Evolutionary conservation across 1,139 yeast species (phyloP).

Genomic region (Yamadazyma conglobata): DNA sequence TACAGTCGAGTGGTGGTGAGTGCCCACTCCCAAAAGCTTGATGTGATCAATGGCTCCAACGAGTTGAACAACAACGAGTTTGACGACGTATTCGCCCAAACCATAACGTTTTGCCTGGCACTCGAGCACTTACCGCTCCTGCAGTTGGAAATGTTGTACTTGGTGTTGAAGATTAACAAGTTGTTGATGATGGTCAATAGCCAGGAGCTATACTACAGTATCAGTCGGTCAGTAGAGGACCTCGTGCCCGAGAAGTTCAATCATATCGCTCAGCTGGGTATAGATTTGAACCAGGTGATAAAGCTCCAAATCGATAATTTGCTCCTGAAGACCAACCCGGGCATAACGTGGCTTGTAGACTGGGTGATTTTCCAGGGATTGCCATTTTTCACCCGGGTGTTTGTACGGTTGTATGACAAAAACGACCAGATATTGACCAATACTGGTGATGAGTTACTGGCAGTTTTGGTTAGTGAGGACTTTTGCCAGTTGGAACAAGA

Average conservation of each 20-base stretch:
- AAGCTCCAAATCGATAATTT: slow-evolving; percentile 23
- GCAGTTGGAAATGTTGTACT: slow-evolving; percentile 26
- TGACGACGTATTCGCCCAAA: slow-evolving; percentile 3
- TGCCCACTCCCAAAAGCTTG: slow-evolving; percentile 10
- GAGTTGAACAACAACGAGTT: slow-evolving; percentile 16
- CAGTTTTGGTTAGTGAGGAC: slow-evolving; percentile 22
- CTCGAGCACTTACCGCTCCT: slow-evolving; percentile 10
- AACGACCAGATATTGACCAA: background rate
- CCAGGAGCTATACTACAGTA: slow-evolving; percentile 39
- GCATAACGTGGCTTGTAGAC: slow-evolving; percentile 25
- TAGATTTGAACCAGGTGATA: slow-evolving; percentile 25
- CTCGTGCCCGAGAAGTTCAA: slow-evolving; percentile 22
- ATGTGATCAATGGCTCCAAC: slow-evolving; percentile 8
- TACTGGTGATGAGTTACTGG: slow-evolving; percentile 20
- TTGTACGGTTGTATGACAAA: slow-evolving; percentile 23
- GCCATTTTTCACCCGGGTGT: slow-evolving; percentile 26
- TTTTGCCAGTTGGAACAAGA: slow-evolving; percentile 18
- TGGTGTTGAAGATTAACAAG: slow-evolving; percentile 35
- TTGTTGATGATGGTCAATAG: slow-evolving; percentile 24
- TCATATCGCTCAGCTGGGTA: slow-evolving; percentile 40
- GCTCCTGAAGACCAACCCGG: slow-evolving; percentile 15
- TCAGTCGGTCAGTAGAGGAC: slow-evolving; percentile 38
- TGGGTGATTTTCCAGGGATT: slow-evolving; percentile 41
- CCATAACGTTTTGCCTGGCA: slow-evolving; percentile 4
- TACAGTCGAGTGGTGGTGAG: slow-evolving; percentile 27